Evolutionary conservation across 2,329 filamentous ascomycete species (phyloP).

Genomic region (Penicillium corylophilum): DNA sequence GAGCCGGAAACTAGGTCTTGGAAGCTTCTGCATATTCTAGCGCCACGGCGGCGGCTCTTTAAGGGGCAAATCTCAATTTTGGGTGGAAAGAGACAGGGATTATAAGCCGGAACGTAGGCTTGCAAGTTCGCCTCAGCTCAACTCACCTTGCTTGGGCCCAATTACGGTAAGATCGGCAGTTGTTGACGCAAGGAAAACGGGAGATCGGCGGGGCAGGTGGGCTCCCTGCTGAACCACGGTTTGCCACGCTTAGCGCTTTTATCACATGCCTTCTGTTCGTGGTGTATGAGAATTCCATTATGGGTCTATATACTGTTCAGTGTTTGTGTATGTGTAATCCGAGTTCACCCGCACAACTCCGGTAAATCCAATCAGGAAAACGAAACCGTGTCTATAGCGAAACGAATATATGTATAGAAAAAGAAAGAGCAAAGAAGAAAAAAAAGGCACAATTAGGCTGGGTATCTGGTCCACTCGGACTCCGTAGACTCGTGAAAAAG

Average conservation of each 20-base stretch:
- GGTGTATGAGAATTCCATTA: background rate
- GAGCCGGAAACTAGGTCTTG: background rate
- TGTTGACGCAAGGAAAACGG: conserved; percentile 19
- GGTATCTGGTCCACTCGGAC: conserved; percentile 18
- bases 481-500: conserved; percentile 14
- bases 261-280: background rate
- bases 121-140: background rate
- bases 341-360: background rate
- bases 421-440: background rate
- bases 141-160: background rate
- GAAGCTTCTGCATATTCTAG: background rate
- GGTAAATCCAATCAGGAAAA: background rate
- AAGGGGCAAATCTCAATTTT: background rate
- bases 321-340: background rate
- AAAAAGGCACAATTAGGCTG: background rate
- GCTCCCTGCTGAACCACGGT: background rate
- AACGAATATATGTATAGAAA: conserved; percentile 16
- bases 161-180: conserved; percentile 9
- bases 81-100: background rate
- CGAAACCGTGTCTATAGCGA: background rate
- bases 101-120: background rate
- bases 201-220: conserved; percentile 19
- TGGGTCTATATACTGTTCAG: background rate
- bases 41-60: background rate
- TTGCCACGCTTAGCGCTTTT: background rate